Conservation (phyloP, 2,329 filamentous ascomycete species). For the Colletotrichum nymphaeae region DNA sequence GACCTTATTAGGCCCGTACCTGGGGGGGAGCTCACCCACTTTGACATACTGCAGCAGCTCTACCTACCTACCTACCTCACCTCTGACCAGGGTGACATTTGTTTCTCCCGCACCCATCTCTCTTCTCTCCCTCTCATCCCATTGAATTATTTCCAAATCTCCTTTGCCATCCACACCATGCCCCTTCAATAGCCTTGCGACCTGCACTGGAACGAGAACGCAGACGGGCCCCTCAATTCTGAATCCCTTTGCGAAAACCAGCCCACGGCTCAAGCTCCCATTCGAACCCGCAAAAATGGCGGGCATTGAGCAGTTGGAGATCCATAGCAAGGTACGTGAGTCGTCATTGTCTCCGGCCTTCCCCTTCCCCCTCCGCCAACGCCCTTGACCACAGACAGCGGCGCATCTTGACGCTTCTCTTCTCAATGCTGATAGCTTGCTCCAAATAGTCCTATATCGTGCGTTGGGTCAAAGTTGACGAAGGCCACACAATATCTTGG, state of each 20-base stretch:
- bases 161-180: constrained; percentile 24
- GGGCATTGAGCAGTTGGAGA: constrained; percentile 95
- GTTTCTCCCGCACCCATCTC: constrained; percentile 15
- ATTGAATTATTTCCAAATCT: constrained; percentile 14
- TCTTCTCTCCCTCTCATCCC: constrained; percentile 8
- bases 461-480: constrained; percentile 93
- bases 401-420: background rate
- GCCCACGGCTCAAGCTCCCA: constrained; percentile 18
- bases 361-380: constrained; percentile 15
- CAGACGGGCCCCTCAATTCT: background rate
- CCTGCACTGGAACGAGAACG: background rate
- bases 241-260: background rate
- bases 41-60: constrained; percentile 1
- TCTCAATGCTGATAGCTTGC: constrained; percentile 24
- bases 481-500: constrained; percentile 95
- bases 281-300: constrained; percentile 70
- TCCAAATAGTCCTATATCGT: constrained; percentile 88
- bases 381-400: constrained; percentile 12
- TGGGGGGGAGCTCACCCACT: background rate
- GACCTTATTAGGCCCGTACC: background rate
- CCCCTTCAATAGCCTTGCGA: constrained; percentile 13
- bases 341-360: background rate
- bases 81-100: constrained; percentile 4
- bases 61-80: background rate
- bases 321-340: constrained; percentile 89